These are phyloP conservation scores for Aspergillus conjunctus DNA, from an alignment of 495 filamentous ascomycete genomes.

Conservation along the genomic window DNA sequence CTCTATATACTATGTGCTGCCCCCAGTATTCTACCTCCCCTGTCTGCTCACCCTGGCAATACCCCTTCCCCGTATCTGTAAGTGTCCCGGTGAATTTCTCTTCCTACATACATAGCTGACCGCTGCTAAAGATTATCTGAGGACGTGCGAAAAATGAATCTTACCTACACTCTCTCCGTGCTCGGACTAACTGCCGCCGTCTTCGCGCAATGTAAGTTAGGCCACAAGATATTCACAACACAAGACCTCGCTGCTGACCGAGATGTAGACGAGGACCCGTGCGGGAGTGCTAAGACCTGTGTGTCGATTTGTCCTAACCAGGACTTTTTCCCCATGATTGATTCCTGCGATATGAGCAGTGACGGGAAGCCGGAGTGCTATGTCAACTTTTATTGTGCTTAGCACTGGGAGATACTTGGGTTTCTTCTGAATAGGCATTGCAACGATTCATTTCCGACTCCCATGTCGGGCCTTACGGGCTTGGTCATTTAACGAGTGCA, in stretches of 20 bases:
- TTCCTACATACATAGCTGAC: background rate
- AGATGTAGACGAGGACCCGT: background rate
- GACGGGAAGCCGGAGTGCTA: constrained; percentile 18
- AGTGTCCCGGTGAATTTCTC: background rate
- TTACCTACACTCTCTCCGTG: background rate
- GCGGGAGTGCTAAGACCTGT: constrained; percentile 12
- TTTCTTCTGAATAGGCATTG: too few species aligned
- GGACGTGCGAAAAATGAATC: background rate
- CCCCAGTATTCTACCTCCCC: background rate
- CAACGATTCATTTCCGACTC: too few species aligned
- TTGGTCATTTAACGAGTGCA: too few species aligned
- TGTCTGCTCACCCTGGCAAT: background rate
- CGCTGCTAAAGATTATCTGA: background rate
- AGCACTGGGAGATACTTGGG: too few species aligned
- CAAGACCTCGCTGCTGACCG: background rate
- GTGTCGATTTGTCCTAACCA: constrained; percentile 4
- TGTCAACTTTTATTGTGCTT: background rate
- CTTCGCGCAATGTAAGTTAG: background rate
- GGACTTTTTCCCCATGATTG: constrained; percentile 13
- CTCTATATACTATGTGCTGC: background rate
- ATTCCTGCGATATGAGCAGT: constrained; percentile 5
- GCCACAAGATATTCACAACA: background rate
- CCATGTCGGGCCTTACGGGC: too few species aligned
- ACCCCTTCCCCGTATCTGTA: background rate
- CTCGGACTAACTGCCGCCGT: constrained; percentile 7